Evolutionary conservation across 1,284 basidiomycete species (phyloP), one percentile per base, ranked within the genome.

Genomic region (Rhodotorula sp.): DNA sequence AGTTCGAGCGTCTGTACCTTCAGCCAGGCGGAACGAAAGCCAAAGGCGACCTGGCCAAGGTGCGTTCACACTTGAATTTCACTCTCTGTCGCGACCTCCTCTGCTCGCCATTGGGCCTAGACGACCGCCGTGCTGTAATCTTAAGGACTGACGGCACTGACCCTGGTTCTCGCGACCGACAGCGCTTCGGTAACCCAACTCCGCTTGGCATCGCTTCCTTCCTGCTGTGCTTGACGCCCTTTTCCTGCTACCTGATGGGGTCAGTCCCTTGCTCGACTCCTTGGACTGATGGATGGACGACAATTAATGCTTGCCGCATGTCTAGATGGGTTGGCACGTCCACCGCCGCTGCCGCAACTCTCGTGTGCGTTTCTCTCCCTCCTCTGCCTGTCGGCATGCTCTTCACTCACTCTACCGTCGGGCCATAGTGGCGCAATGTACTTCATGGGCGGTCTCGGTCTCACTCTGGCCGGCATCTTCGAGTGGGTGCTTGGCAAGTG

Each of bases 161-260:
- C 27, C 1, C 46, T 23, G 19, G 9, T n/a, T 23, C 23, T 45
- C 14, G 9, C 21, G 8, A 8, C 50, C 10, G 74, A 19, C 59
- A 78, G 55, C 68, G 77, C 7, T 74, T 78, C 27, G 78, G 68
- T 21, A 79, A 79, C 64, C 78, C 78, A 0, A 78, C 76, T 9
- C 73, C 72, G 12, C 68, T 78, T 23, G 74, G 74, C 7, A 50
- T 76, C 58, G 74, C 72, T 1, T 68, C 66, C 0, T 76, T 74
- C 70, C 55, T 76, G 2, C 66, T 76, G 7, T 71, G 66, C 54
- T n/a, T 76, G 9, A 76, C 74, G 12, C 74, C 74, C 0, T 76
- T 74, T 68, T 44, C 50, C 46, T 76, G 70, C 54, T 65, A 66
- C 46, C 45, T 74, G 0, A 65, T 67, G 68, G 64, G 60, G 17